phyloP scores from a whole-genome alignment of 768 basidiomycete genomes.

The Chalciporus sphaerocephalus region DNA sequence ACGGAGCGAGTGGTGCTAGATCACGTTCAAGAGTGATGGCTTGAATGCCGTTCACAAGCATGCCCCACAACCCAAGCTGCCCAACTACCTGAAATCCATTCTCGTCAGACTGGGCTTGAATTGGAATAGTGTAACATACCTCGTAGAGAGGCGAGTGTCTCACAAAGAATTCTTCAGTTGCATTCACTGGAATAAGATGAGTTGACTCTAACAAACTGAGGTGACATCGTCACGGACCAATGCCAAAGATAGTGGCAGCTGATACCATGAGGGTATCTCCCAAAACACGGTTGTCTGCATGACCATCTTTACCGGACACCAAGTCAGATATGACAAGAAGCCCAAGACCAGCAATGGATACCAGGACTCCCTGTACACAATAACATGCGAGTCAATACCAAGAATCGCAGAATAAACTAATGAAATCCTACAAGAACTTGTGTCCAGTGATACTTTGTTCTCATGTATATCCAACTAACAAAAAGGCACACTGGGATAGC shows the following conservation, averaged over 20 bases:
- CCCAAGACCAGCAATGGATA: constrained; percentile 71
- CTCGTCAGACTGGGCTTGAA: not conserved
- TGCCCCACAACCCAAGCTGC: constrained; percentile 80
- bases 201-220: constrained; percentile 1
- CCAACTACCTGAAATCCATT: constrained; percentile 57
- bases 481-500: constrained; percentile 83
- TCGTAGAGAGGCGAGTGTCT: constrained; percentile 77
- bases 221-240: constrained; percentile 49
- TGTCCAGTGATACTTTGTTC: constrained; percentile 75
- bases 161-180: constrained; percentile 86
- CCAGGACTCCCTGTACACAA: constrained; percentile 52
- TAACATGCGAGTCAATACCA: not conserved
- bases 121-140: constrained; percentile 28
- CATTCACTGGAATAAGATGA: constrained; percentile 56
- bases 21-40: constrained; percentile 68
- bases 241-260: constrained; percentile 80
- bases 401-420: not conserved
- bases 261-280: constrained; percentile 84
- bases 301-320: constrained; percentile 68
- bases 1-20: constrained; percentile 55
- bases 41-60: constrained; percentile 72
- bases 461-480: constrained; percentile 77
- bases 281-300: constrained; percentile 57
- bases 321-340: constrained; percentile 77
- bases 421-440: constrained; percentile 57